phyloP scores from a whole-genome alignment of 345 rosid species.

The Eucalyptus globulus region DNA sequence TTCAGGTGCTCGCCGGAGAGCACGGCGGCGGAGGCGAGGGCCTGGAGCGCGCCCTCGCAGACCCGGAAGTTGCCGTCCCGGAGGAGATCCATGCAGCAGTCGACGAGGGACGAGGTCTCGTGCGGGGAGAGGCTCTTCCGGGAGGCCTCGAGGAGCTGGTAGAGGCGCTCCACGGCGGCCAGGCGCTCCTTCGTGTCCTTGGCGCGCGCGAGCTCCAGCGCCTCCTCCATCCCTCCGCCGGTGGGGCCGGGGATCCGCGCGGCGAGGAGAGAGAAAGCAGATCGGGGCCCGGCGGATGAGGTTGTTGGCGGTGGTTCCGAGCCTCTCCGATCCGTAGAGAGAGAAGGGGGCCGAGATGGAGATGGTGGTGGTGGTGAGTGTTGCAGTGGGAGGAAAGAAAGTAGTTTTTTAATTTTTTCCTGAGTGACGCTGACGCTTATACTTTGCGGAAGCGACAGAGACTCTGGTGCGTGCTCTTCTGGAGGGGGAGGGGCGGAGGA shows the following conservation, averaged over 20 bases:
- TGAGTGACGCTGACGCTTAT: not conserved
- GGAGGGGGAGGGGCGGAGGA: too few relatives aligned
- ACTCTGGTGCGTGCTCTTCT: not conserved
- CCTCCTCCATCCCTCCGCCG: constrained; percentile 74
- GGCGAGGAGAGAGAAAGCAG: not conserved
- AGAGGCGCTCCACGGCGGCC: constrained; percentile 95
- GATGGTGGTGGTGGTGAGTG: not conserved
- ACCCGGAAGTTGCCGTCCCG: constrained; percentile 87
- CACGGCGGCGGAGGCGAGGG: constrained; percentile 96
- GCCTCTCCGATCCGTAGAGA: not conserved
- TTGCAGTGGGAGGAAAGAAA: not conserved
- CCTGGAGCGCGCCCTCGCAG: constrained; percentile 93
- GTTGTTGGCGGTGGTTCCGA: not conserved
- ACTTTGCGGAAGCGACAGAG: not conserved
- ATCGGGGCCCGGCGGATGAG: not conserved
- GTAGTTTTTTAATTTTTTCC: not conserved
- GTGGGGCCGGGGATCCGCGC: not conserved
- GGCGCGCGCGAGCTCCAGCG: constrained; percentile 87
- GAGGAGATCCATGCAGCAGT: constrained; percentile 93
- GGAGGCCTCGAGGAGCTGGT: constrained; percentile 85
- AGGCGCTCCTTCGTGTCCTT: constrained; percentile 97
- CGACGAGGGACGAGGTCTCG: constrained; percentile 79
- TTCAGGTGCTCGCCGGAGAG: constrained; percentile 90
- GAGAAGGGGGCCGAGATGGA: not conserved
- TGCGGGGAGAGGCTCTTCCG: constrained; percentile 58